A percentile compares a stretch with the other conserved stretches of the same genome.
Conservation (phyloP, 1,139 yeast species). For the Blastobotrys aristatus region DNA sequence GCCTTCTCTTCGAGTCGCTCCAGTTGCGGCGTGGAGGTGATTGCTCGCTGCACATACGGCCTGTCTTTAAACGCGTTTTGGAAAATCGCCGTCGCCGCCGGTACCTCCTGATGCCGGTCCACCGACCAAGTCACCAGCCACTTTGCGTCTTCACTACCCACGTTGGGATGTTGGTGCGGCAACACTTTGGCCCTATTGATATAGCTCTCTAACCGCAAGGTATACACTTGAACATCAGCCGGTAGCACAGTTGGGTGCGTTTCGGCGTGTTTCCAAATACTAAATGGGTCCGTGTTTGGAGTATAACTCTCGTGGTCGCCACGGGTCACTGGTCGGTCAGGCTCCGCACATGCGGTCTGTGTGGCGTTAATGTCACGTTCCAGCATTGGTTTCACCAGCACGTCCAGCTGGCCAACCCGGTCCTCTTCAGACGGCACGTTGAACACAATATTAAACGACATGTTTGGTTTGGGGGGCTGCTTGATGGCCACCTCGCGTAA, state of each 20-base stretch:
- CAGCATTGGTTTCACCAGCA: slow-evolving; percentile 34
- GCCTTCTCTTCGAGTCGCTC: slow-evolving; percentile 22
- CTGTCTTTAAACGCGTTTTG: slow-evolving; percentile 15
- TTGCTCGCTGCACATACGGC: slow-evolving; percentile 16
- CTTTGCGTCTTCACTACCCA: neutral
- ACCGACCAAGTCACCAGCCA: slow-evolving; percentile 24
- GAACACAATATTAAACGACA: slow-evolving; percentile 28
- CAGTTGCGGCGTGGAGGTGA: slow-evolving; percentile 26
- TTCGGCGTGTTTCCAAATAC: slow-evolving; percentile 23
- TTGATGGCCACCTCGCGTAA: slow-evolving; percentile 40
- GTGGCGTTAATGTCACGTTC: slow-evolving; percentile 25
- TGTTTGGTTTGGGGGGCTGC: slow-evolving; percentile 16
- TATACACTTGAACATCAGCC: slow-evolving; percentile 20
- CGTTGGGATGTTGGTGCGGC: slow-evolving; percentile 17
- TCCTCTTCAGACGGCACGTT: slow-evolving; percentile 17
- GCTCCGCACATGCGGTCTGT: slow-evolving; percentile 20
- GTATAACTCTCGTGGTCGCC: slow-evolving; percentile 11
- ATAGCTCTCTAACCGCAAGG: neutral
- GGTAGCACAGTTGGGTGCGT: slow-evolving; percentile 16
- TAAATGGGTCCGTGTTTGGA: slow-evolving; percentile 18
- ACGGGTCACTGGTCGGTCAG: slow-evolving; percentile 2
- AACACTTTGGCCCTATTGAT: slow-evolving; percentile 15
- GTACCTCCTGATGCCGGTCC: neutral
- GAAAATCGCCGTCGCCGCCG: slow-evolving; percentile 10
- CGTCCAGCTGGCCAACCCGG: slow-evolving; percentile 25